Evolutionary conservation across 2,329 filamentous ascomycete species (phyloP).

Genomic region (Emydomyces testavorans): DNA sequence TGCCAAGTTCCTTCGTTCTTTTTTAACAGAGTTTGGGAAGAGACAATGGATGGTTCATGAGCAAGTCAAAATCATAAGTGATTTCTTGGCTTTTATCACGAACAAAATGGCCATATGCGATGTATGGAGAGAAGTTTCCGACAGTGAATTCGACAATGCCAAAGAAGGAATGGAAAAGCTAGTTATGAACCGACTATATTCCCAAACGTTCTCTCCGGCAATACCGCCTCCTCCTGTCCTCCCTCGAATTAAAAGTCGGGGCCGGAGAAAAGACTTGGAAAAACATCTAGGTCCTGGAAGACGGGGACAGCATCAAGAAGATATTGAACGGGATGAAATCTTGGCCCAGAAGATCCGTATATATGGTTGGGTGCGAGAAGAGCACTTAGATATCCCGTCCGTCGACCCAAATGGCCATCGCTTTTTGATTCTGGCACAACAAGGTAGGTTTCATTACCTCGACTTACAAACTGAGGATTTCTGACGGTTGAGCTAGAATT

Average conservation of each 20-base stretch:
- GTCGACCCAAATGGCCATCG: conserved; percentile 76
- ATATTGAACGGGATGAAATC: conserved; percentile 93
- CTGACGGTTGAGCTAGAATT: conserved; percentile 50
- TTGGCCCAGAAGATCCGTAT: conserved; percentile 93
- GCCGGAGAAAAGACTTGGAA: conserved; percentile 57
- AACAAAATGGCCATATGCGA: conserved; percentile 98
- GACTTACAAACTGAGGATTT: neutral
- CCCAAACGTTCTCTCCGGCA: conserved; percentile 89
- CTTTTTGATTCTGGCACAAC: conserved; percentile 79
- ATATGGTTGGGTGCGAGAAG: conserved; percentile 86
- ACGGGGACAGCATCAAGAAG: conserved; percentile 90
- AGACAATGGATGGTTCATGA: conserved; percentile 99
- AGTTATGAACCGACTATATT: conserved; percentile 95
- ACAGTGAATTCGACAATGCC: conserved; percentile 96
- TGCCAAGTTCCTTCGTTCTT: conserved; percentile 88
- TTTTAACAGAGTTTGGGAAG: conserved; percentile 87
- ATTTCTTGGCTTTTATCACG: conserved; percentile 90
- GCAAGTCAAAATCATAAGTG: conserved; percentile 96
- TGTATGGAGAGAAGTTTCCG: conserved; percentile 89
- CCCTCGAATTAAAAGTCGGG: conserved; percentile 46
- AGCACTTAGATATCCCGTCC: conserved; percentile 82
- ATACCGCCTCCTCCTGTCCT: conserved; percentile 70
- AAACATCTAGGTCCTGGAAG: conserved; percentile 66
- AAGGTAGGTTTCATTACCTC: conserved; percentile 45
- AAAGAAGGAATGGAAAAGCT: conserved; percentile 98